These are phyloP conservation scores for Neurospora africana DNA, from an alignment of 495 filamentous ascomycete species.

Conservation along the genomic window DNA sequence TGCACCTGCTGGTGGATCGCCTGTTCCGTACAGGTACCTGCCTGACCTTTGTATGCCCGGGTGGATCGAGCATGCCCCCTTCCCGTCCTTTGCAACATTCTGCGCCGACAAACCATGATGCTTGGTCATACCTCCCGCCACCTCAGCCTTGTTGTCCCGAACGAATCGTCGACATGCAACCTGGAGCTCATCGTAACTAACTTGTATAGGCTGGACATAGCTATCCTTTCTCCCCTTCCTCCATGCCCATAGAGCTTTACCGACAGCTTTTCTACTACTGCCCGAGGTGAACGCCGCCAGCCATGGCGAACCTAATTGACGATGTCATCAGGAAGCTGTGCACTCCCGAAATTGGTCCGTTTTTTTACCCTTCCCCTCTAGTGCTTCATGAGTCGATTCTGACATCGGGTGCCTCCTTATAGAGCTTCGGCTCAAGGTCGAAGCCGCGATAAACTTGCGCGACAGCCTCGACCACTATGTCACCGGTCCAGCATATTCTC, in stretches of 20 bases:
- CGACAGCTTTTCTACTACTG: constrained; percentile 2
- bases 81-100: background rate
- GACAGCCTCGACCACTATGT: constrained; percentile 70
- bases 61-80: background rate
- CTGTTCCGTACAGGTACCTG: background rate
- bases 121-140: background rate
- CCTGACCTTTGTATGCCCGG: background rate
- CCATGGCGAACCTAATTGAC: constrained; percentile 45
- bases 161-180: background rate
- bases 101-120: background rate
- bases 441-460: constrained; percentile 67
- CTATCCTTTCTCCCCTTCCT: background rate
- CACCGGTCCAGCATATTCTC: constrained; percentile 48
- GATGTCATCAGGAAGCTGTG: constrained; percentile 43
- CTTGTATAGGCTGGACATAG: background rate
- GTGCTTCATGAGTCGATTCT: background rate
- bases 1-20: background rate
- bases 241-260: background rate
- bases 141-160: background rate
- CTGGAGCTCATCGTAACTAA: background rate
- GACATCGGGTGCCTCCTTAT: background rate
- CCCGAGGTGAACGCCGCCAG: constrained; percentile 24
- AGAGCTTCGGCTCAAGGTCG: constrained; percentile 70
- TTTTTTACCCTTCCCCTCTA: background rate
- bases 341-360: constrained; percentile 40